Conservation (phyloP, 805 yeast species). For the Metschnikowia proteae region DNA sequence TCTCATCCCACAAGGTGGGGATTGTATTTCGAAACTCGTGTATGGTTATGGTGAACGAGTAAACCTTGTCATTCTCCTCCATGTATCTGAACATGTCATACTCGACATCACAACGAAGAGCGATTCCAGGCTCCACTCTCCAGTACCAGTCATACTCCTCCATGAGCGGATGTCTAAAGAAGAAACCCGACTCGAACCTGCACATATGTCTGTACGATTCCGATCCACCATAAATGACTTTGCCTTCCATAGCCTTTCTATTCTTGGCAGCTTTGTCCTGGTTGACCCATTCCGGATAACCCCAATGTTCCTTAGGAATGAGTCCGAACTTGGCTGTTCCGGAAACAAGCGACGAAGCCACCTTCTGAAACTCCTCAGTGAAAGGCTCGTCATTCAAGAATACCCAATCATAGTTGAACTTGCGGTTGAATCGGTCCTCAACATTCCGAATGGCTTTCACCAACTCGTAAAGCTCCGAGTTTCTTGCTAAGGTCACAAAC, state of each 20-base stretch:
- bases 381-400: slow-evolving; percentile 87
- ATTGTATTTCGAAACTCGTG: slow-evolving; percentile 83
- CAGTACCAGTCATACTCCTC: slow-evolving; percentile 84
- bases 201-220: slow-evolving; percentile 90
- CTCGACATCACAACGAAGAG: slow-evolving; percentile 76
- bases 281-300: slow-evolving; percentile 82
- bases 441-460: slow-evolving; percentile 66
- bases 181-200: slow-evolving; percentile 86
- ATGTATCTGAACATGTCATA: slow-evolving; percentile 83
- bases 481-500: slow-evolving; percentile 73
- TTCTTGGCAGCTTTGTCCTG: slow-evolving; percentile 61
- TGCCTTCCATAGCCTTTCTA: slow-evolving; percentile 53
- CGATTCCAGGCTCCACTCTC: slow-evolving; percentile 90
- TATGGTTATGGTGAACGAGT: slow-evolving; percentile 82
- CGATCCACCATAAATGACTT: slow-evolving; percentile 70
- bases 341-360: slow-evolving; percentile 63
- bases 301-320: slow-evolving; percentile 85
- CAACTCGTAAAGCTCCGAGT: slow-evolving; percentile 61
- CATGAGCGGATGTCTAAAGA: slow-evolving; percentile 72
- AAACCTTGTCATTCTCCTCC: slow-evolving; percentile 71
- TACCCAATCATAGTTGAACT: slow-evolving; percentile 90
- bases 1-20: slow-evolving; percentile 77
- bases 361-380: slow-evolving; percentile 70
- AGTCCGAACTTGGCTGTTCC: slow-evolving; percentile 77
- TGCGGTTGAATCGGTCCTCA: slow-evolving; percentile 84